Evolutionary conservation across 345 rosid genomes (phyloP), one percentile per base, ranked within the genome.

Genomic region (Citrus hindsii): DNA sequence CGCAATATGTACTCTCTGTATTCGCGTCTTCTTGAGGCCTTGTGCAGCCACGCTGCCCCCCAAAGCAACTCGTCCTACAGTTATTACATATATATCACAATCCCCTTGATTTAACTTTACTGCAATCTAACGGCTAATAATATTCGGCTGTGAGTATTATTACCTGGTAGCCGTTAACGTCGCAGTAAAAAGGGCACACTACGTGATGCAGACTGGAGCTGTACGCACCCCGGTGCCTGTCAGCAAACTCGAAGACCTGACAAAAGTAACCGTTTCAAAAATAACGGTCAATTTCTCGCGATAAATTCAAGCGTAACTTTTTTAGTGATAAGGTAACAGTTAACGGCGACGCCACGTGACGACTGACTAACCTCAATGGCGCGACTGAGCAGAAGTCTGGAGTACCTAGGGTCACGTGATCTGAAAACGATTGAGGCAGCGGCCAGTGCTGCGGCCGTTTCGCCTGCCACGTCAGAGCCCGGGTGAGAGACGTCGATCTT

Each of bases 171-270:
- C 98, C 99, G 79, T 92, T 92, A 78, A 90, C 92, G 73, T 92
- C 95, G 84, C 98, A 96, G 89, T 96, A 96, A 85, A 93, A 96
- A 55, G 99, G 99, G 79, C 99, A 96, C 69, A 90, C 98, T 75
- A 84, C 98, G 73, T 86, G 83, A 73, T 83, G 76, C 64, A 96
- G 92, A 82, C 90, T 86, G 86, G 60, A 53, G 79, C 94, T 90
- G 71, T 96, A 96, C 72, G 99, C 94, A 63, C 98, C 99, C 69
- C 98, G 89, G 84, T 96, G 81, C 74, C 77, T 87, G 88, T 96
- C 89, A 9, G 99, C 99, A 75, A 94, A 94, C 81, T 90, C 90
- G 77, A 96, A 96, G 28, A 96, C 99, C 98, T 93, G 83, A 76
- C 66, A 71, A 76, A 69, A 13, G 71, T 7, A 22, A 51, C 74